phyloP scores from a whole-genome alignment of 805 yeast species.

The Starmerella stigmatis region DNA sequence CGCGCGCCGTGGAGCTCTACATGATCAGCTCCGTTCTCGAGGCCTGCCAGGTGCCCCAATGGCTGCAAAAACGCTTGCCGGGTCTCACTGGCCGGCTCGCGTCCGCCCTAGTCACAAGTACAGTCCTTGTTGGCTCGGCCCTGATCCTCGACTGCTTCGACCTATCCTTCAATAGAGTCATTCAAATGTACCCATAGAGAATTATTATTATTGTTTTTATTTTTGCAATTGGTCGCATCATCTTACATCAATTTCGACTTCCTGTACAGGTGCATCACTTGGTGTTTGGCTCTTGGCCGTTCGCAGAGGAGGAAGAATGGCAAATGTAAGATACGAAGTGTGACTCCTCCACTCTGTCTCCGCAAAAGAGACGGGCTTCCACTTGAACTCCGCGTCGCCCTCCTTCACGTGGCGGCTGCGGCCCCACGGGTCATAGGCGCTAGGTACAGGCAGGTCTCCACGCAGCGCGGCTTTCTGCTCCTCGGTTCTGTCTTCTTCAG shows the following conservation, averaged over 20 bases:
- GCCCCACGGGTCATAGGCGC: slow-evolving; percentile 76
- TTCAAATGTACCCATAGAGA: too few species aligned
- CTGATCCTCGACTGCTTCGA: neutral
- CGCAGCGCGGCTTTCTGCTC: slow-evolving; percentile 23
- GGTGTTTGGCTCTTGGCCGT: neutral
- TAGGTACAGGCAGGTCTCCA: slow-evolving; percentile 15
- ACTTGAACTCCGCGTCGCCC: slow-evolving; percentile 69
- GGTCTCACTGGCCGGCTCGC: neutral
- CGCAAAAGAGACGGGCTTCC: slow-evolving; percentile 76
- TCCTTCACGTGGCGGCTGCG: slow-evolving; percentile 74
- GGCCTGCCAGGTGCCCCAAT: neutral
- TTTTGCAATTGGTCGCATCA: too few species aligned
- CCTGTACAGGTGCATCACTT: neutral
- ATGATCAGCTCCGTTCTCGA: slow-evolving; percentile 5
- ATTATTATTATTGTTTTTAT: too few species aligned
- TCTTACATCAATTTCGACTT: slow-evolving; percentile 1
- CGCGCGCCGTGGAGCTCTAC: slow-evolving; percentile 8
- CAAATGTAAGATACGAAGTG: slow-evolving; percentile 89
- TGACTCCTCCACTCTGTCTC: slow-evolving; percentile 86
- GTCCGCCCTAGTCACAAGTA: neutral
- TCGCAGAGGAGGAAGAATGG: slow-evolving; percentile 38
- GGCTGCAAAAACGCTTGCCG: neutral
- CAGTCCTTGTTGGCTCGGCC: neutral
- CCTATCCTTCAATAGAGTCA: too few species aligned
- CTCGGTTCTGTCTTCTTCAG: slow-evolving; percentile 20